Evolutionary conservation across 257 asterid genomes (phyloP).

Genomic region (Gentiana straminea): DNA sequence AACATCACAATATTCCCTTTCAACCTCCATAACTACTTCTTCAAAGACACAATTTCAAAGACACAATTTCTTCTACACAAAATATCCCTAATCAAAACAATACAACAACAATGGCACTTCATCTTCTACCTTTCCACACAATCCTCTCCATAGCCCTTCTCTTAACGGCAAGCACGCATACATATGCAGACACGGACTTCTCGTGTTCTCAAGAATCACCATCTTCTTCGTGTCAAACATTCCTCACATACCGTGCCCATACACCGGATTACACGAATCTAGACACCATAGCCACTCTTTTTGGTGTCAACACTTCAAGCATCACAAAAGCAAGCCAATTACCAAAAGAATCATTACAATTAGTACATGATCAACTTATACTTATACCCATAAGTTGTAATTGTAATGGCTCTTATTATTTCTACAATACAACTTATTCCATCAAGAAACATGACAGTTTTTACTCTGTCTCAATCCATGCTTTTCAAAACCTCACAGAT

Average conservation of each 20-base stretch:
- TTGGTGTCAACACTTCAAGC: slow-evolving; percentile 37
- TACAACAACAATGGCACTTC: slow-evolving; percentile 31
- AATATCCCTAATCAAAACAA: no score
- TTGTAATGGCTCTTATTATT: slow-evolving; percentile 48
- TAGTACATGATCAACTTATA: slow-evolving; percentile 45
- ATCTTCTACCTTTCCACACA: slow-evolving; percentile 13
- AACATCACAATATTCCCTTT: no score
- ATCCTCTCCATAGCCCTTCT: slow-evolving; percentile 20
- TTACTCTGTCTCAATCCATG: slow-evolving; percentile 38
- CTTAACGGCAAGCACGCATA: slow-evolving; percentile 16
- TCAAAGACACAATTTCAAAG: no score
- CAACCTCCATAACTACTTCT: no score
- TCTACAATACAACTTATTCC: slow-evolving; percentile 42
- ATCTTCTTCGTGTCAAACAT: slow-evolving; percentile 40
- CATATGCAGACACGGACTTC: slow-evolving; percentile 41
- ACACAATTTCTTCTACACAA: no score
- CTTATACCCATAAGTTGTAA: slow-evolving; percentile 48
- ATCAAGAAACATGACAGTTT: slow-evolving; percentile 47
- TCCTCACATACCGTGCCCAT: slow-evolving; percentile 45
- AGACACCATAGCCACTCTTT: slow-evolving; percentile 42
- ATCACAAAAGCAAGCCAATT: slow-evolving; percentile 40
- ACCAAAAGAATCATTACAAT: slow-evolving; percentile 27
- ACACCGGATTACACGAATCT: slow-evolving; percentile 32
- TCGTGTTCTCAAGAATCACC: slow-evolving; percentile 35
- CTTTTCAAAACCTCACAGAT: slow-evolving; percentile 51